Base-by-base conservation (phyloP, 805 yeast species). In the Tetrapisispora arboricola region DNA sequence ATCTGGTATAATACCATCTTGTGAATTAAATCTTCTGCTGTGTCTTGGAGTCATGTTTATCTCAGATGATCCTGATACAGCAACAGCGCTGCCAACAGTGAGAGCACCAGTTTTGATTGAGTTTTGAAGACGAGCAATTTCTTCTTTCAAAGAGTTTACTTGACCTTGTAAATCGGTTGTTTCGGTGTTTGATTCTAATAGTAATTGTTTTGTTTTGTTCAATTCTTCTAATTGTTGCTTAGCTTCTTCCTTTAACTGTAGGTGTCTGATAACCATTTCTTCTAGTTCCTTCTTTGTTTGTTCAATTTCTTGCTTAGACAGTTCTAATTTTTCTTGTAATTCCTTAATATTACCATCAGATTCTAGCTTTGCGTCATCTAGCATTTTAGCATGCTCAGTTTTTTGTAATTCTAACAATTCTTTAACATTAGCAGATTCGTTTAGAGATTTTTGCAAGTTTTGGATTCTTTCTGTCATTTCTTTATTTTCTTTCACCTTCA, bases 401-500 rank as follows among this genome's bases (percentile, higher is more conserved):
- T 78, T 84, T 54, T 78, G 73, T 6, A 71, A 43, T 53, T 75
- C 73, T 47, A 80, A 63, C 4, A 66, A 58, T 44, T 74, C 77
- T 47, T 77, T 78, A 2, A 75, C 69, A 31, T 60, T 61, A 32
- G 70, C 65, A 6, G 79, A 71, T 46, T 74, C 80, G 25, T 71
- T 75, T 44, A 85, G 68, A 19, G 70, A 64, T 9, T 52, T 52
- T 46, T 72, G 75, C 40, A 78, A 57, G 11, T 57, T 54, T 34
- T 73, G 71, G 38, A 88, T 74, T 53, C 83, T 82, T 13, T 65
- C 63, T 44, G 75, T 70, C 55, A 90, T 70, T 45, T 72, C 73
- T 66, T 80, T 81, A 63, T 88, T 88, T 51, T 86, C 96, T 49
- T 77, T 84, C 20, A 83, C 80, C 60, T 85, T 84, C 28, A 78